These are phyloP conservation scores for Globisporangium canariense DNA, from an alignment of 352 stramenopile genomes.

Conservation along the genomic window DNA sequence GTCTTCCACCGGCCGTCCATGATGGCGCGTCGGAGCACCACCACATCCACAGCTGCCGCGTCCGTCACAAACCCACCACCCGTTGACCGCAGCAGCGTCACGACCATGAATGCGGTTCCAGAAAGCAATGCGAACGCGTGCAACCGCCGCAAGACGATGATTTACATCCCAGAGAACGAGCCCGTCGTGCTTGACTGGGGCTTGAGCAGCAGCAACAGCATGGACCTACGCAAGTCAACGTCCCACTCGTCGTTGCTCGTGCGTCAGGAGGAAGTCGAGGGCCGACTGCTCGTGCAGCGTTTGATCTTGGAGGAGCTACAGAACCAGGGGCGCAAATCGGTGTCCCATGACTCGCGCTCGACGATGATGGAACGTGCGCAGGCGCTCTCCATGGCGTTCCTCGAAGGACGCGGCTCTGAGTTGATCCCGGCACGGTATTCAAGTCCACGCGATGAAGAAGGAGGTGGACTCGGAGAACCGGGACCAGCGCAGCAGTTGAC, in stretches of 20 bases:
- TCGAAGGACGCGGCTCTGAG: constrained; percentile 14
- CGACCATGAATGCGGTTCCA: neutral
- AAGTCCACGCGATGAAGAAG: neutral
- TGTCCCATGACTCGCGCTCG: neutral
- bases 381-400: constrained; percentile 9
- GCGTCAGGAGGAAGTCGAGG: constrained; percentile 2
- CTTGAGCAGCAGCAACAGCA: constrained; percentile 10
- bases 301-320: constrained; percentile 19
- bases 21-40: neutral
- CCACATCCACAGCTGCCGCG: neutral
- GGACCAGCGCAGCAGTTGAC: constrained; percentile 8
- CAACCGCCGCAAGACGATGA: constrained; percentile 2
- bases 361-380: constrained; percentile 17
- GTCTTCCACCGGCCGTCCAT: constrained; percentile 12
- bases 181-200: constrained; percentile 14
- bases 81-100: neutral
- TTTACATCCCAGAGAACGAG: constrained; percentile 18
- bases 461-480: neutral
- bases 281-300: constrained; percentile 12
- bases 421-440: neutral
- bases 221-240: constrained; percentile 11
- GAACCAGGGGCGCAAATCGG: neutral
- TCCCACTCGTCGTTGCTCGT: neutral
- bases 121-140: neutral
- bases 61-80: neutral